Conservation (phyloP, 176 grass and related monocot species). For the Phragmites australis region DNA sequence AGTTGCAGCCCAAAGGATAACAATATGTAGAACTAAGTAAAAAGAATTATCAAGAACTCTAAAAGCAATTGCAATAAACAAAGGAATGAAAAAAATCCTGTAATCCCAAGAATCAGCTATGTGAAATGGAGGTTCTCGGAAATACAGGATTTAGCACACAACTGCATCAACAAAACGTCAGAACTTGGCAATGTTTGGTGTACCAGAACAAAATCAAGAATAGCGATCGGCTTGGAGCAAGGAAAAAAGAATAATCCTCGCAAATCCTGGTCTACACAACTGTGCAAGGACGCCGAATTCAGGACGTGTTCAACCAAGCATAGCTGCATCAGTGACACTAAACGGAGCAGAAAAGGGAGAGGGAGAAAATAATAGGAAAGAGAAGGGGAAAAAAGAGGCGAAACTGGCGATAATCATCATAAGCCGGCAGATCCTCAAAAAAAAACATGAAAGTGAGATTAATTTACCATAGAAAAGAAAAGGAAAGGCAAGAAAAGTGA, state of each 20-base stretch:
- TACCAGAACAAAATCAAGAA: constrained; percentile 6
- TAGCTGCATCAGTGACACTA: background rate
- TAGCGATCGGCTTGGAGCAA: background rate
- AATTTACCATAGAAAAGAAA: constrained; percentile 22
- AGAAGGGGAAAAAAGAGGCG: background rate
- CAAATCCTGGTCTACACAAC: background rate
- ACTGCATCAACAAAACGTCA: background rate
- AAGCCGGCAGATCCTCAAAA: background rate
- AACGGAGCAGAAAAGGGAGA: background rate
- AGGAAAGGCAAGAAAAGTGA: constrained; percentile 13
- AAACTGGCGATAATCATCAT: constrained; percentile 7
- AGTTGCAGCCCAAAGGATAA: constrained; percentile 16
- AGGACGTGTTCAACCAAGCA: background rate
- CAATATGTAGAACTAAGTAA: background rate
- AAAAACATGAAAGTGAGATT: constrained; percentile 24
- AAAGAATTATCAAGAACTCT: background rate
- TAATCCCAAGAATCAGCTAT: constrained; percentile 1
- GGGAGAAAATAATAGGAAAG: background rate
- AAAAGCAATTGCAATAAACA: background rate
- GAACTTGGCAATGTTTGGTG: background rate
- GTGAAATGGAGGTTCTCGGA: background rate
- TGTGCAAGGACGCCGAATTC: constrained; percentile 7
- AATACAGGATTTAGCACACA: background rate
- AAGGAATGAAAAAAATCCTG: background rate
- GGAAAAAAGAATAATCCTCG: constrained; percentile 1